These are phyloP conservation scores for Wallacemonas sp. DNA, from an alignment of 208 protist species.

Conservation along the genomic window DNA sequence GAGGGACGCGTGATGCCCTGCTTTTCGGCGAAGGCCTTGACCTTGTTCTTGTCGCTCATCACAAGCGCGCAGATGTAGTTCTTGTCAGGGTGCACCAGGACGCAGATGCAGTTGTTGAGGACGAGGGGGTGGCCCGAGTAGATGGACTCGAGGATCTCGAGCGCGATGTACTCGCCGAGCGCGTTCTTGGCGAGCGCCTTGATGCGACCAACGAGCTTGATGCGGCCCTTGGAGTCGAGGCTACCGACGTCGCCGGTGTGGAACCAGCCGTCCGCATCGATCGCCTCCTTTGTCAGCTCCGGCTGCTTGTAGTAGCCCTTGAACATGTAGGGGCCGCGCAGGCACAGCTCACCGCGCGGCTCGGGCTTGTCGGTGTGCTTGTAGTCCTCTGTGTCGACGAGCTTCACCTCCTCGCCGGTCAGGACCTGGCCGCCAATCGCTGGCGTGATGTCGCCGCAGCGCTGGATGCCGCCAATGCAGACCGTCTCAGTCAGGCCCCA, in stretches of 20 bases:
- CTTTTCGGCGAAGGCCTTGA: slow-evolving; percentile 51
- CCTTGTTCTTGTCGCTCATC: slow-evolving; percentile 46
- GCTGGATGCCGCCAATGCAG: slow-evolving; percentile 32
- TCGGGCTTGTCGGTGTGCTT: slow-evolving; percentile 45
- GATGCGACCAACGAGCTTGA: slow-evolving; percentile 84
- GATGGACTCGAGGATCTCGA: slow-evolving; percentile 81
- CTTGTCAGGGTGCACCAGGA: slow-evolving; percentile 77
- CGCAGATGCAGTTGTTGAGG: slow-evolving; percentile 68
- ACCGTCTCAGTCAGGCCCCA: slow-evolving; percentile 78
- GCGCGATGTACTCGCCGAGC: slow-evolving; percentile 92
- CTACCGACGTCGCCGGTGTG: slow-evolving; percentile 87
- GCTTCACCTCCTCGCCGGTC: slow-evolving; percentile 67
- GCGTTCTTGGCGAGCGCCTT: slow-evolving; percentile 93
- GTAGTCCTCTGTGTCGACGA: slow-evolving; percentile 73
- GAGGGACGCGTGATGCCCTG: slow-evolving; percentile 19
- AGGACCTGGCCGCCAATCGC: slow-evolving; percentile 28
- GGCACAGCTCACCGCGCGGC: slow-evolving; percentile 78
- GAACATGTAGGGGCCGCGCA: slow-evolving; percentile 82
- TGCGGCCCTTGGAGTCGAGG: slow-evolving; percentile 37
- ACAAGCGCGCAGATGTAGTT: slow-evolving; percentile 73
- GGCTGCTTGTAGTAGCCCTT: slow-evolving; percentile 92
- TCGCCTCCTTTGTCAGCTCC: slow-evolving; percentile 78
- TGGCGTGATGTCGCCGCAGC: slow-evolving; percentile 22
- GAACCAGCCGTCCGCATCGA: slow-evolving; percentile 88
- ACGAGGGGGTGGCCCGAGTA: slow-evolving; percentile 66